Conservation (phyloP, 371 early-diverging fungal species). For the Ordospora colligata region DNA sequence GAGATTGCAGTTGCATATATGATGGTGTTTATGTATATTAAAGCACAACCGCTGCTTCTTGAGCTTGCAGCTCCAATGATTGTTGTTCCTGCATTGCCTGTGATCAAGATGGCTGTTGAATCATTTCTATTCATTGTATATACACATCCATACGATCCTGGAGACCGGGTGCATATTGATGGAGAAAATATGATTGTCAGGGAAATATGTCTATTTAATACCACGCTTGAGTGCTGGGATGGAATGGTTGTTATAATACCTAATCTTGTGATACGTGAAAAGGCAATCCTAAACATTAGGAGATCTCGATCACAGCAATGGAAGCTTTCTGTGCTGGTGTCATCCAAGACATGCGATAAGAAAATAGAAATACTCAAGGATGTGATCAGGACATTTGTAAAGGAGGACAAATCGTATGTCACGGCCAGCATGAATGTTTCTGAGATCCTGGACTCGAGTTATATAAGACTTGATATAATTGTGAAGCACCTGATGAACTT, state of each 20-base stretch:
- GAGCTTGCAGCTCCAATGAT: constrained; percentile 47
- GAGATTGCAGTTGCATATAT: constrained; percentile 36
- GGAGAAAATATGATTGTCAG: constrained; percentile 59
- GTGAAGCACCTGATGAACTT: constrained; percentile 59
- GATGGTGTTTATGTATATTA: constrained; percentile 31
- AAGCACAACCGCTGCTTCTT: constrained; percentile 29
- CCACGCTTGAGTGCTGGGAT: constrained; percentile 58
- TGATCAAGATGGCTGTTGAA: constrained; percentile 35
- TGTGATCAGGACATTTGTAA: constrained; percentile 36
- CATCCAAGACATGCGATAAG: constrained; percentile 1
- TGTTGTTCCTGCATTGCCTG: constrained; percentile 39
- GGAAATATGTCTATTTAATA: constrained; percentile 55
- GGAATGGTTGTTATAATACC: constrained; percentile 52
- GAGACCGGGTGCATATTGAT: constrained; percentile 59
- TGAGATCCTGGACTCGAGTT: constrained; percentile 39
- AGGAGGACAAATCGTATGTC: constrained; percentile 37
- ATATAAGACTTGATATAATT: constrained; percentile 33
- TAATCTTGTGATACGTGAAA: constrained; percentile 50
- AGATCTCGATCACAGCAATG: constrained; percentile 54
- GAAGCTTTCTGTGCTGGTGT: constrained; percentile 42
- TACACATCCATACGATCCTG: constrained; percentile 61
- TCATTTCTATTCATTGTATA: constrained; percentile 60
- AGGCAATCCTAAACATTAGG: constrained; percentile 53
- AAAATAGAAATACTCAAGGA: constrained; percentile 18
- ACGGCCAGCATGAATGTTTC: constrained; percentile 1